phyloP scores from a whole-genome alignment of 176 grass and related monocot genomes.

The Carex scoparia region DNA sequence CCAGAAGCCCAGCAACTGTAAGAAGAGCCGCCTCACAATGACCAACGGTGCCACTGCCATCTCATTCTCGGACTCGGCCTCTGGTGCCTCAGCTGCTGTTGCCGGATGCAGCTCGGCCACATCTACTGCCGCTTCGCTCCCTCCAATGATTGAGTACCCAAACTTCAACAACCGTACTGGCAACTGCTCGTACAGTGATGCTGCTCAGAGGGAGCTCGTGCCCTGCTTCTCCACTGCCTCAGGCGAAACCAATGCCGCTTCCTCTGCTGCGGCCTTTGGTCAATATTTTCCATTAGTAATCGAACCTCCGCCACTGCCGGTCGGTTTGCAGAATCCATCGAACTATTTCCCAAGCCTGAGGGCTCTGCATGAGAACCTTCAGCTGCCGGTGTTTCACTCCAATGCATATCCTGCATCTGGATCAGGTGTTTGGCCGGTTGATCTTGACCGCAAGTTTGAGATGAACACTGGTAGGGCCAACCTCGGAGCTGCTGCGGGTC shows the following conservation, averaged over 20 bases:
- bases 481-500: constrained; percentile 29
- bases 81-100: constrained; percentile 34
- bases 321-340: neutral
- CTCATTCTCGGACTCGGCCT: constrained; percentile 67
- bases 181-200: constrained; percentile 31
- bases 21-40: constrained; percentile 49
- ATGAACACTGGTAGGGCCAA: constrained; percentile 34
- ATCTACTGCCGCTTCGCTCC: constrained; percentile 36
- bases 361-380: constrained; percentile 44
- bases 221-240: constrained; percentile 91
- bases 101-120: constrained; percentile 40
- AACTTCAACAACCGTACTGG: constrained; percentile 12
- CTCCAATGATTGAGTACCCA: constrained; percentile 28
- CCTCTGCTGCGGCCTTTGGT: constrained; percentile 29
- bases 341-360: constrained; percentile 41
- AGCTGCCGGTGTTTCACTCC: constrained; percentile 46
- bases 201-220: constrained; percentile 77
- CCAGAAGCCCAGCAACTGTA: constrained; percentile 50
- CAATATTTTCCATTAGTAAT: constrained; percentile 23
- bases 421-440: neutral
- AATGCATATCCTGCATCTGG: neutral
- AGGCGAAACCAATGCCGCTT: constrained; percentile 5
- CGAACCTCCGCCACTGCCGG: constrained; percentile 20
- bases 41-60: constrained; percentile 13
- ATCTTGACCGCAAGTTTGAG: constrained; percentile 32